These are phyloP conservation scores for Hypoxylon lenormandii DNA, from an alignment of 495 filamentous ascomycete genomes.

Conservation along the genomic window DNA sequence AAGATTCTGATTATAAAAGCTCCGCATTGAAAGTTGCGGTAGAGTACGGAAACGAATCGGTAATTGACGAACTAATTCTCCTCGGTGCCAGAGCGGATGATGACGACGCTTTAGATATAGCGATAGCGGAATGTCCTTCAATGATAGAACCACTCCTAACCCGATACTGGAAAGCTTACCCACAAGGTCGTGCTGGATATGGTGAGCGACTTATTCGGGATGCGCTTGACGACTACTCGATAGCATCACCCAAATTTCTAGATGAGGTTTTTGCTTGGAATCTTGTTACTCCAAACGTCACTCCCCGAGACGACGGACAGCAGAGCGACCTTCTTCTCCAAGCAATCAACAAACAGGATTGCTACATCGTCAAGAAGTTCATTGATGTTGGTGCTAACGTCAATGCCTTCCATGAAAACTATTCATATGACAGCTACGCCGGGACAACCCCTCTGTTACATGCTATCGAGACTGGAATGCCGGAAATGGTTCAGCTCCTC, in stretches of 20 bases:
- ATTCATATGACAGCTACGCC: no score
- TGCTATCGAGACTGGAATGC: conserved; percentile 25
- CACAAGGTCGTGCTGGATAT: conserved; percentile 1
- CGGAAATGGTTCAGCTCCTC: conserved; percentile 47
- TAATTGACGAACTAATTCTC: conserved; percentile 7
- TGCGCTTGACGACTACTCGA: no score
- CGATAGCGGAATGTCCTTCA: neutral
- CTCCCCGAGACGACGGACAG: no score
- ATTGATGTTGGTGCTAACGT: no score
- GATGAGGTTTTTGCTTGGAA: no score
- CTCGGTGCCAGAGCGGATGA: neutral
- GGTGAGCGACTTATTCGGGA: neutral
- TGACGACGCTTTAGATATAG: neutral
- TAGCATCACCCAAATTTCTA: no score
- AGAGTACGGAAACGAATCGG: neutral
- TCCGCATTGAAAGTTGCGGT: neutral
- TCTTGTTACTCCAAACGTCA: no score
- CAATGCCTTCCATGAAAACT: no score
- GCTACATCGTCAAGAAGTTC: no score
- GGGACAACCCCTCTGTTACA: conserved; percentile 20
- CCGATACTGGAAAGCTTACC: neutral
- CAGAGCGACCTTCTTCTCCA: no score
- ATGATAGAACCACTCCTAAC: conserved; percentile 16
- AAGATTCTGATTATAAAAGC: neutral
- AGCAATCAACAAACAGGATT: no score